Evolutionary conservation across 345 rosid genomes (phyloP), one percentile per base, ranked within the genome.

Genomic region (Balakata baccata): DNA sequence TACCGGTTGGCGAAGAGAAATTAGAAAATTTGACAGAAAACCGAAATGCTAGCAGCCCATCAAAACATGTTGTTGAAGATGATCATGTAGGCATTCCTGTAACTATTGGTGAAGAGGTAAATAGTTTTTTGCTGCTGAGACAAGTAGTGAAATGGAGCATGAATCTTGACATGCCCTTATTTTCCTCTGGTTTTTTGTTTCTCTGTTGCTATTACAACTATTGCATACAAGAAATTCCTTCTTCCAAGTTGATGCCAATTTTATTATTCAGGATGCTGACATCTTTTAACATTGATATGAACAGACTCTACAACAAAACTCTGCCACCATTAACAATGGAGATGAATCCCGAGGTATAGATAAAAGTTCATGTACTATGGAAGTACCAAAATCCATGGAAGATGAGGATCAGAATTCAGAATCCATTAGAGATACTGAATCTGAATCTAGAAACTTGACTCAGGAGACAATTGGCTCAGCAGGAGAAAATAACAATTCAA

Each of bases 41-140:
- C 29, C 66, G 18, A 64, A 29, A 53, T 17, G 70, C 67, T 52
- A 39, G 38, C 2, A 59, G 69, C 79, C 74, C 74, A 75, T 22
- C 71, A 56, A 17, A 56, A 23, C 75, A 58, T 70, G 61, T 59
- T 68, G 58, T 43, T 43, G 77, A 59, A 38, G 52, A 51, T 4
- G 61, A 25, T 53, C n/a, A 64, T 58, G 5, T 61, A 74, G 57
- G 52, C 12, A 59, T 23, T 39, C 37, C 53, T 65, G 74, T 50
- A 60, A 52, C 72, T 54, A 54, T 14, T 14, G 54, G 71, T 68
- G 79, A 37, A 76, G 63, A 76, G 86, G 86, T 84, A 77, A 79
- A 13, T 3, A 41, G 5, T 11, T 1, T 14, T 3, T 61, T 57
- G 34, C 62, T 20, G 56, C 56, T 52, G 3, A 52, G 56, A 52